These are phyloP conservation scores for Aaosphaeria arxii DNA, from an alignment of 2,329 filamentous ascomycete genomes.

Conservation along the genomic window DNA sequence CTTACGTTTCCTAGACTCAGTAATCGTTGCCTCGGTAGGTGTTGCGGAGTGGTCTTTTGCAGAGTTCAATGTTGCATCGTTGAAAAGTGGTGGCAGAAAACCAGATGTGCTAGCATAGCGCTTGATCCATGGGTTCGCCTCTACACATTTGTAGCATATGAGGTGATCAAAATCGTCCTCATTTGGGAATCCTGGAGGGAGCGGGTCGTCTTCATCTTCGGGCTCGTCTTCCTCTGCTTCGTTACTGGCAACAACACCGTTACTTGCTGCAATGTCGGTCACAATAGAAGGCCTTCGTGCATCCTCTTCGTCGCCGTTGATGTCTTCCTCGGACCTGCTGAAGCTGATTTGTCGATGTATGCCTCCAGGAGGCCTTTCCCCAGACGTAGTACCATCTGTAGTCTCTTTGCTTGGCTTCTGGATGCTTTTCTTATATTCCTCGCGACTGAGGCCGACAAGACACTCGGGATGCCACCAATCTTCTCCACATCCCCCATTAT, in stretches of 20 bases:
- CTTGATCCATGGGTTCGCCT: conserved; percentile 88
- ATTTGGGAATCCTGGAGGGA: conserved; percentile 80
- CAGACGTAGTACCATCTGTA: conserved; percentile 1
- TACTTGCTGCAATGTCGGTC: conserved; percentile 18
- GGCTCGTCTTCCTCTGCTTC: conserved; percentile 51
- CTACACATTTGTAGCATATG: conserved; percentile 90
- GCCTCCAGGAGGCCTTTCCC: conserved; percentile 7
- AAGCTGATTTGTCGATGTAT: conserved; percentile 13
- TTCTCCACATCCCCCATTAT: conserved; percentile 87
- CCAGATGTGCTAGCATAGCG: conserved; percentile 75
- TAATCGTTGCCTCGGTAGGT: conserved; percentile 19
- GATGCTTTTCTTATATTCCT: conserved; percentile 60
- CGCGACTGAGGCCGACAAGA: conserved; percentile 73
- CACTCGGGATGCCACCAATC: conserved; percentile 98
- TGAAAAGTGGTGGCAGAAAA: conserved; percentile 72
- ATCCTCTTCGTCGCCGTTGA: conserved; percentile 6
- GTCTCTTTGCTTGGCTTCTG: conserved; percentile 18
- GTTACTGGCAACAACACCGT: conserved; percentile 31
- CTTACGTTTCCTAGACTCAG: conserved; percentile 44
- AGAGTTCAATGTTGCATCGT: conserved; percentile 25
- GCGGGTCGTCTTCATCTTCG: conserved; percentile 54
- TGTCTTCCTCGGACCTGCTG: conserved; percentile 9
- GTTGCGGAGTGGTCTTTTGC: conserved; percentile 2
- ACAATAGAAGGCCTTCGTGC: conserved; percentile 10
- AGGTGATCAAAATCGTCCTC: conserved; percentile 89